Evolutionary conservation across 108 stramenopile genomes (phyloP), one percentile per base, ranked within the genome.

Genomic region (Nannochloropsis granulata): DNA sequence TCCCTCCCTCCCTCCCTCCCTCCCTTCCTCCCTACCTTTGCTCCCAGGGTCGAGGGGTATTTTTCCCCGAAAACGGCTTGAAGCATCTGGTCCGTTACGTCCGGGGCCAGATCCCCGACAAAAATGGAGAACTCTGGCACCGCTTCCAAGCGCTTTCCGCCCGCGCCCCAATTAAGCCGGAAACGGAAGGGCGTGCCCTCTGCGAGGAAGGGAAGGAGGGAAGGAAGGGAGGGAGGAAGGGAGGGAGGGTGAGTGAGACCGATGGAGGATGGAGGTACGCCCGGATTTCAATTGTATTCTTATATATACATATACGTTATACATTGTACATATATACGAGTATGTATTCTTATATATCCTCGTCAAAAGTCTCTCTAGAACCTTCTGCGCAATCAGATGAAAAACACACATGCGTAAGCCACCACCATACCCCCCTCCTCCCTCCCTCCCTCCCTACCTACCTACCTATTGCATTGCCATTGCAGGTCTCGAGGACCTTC

Each of bases 51-150:
- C 19, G 87, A 86, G 25, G 24, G 16, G 42, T 86, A 89, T 82
- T 84, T 88, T 14, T 78, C 82, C 43, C 79, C 71, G 79, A 89
- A 89, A 24, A 85, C 83, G n/a, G 44, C 82, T 24, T 88, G 85
- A 25, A 89, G 89, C 82, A 45, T 85, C 21, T 84, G 44, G 9
- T 89, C 89, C 5, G 89, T 89, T 13, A 89, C 89, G 44, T 86
- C 88, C 21, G 88, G 85, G 24, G 88, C 85, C 23, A 89, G 87
- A 79, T 89, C 89, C 24, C 89, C 89, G 14, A 89, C 89, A 44
- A 89, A 89, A 23, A 89, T 88, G 34, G 88, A 88, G 23, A 43
- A 88, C 23, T 89, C 89, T 8, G 85, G 87, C 24, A 87, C 85
- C 26, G 80, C 45, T 82, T 85, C 85, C 42, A 85, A 82, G 71